Evolutionary conservation across 1,284 basidiomycete genomes (phyloP).

Genomic region (Ustanciosporium gigantosporum): DNA sequence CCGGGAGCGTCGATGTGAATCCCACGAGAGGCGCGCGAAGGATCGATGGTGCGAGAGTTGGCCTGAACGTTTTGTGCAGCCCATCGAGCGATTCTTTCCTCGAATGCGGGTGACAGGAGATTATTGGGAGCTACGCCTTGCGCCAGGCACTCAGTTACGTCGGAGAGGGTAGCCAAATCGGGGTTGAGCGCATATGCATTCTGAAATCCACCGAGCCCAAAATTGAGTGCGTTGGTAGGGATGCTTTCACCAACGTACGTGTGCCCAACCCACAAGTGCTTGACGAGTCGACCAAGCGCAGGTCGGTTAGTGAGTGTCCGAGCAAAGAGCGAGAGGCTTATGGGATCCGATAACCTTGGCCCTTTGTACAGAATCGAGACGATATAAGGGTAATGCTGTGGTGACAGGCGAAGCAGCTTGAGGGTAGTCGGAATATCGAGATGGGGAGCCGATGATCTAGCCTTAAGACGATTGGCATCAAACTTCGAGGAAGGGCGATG

Average conservation of each 20-base stretch:
- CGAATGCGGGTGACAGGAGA: conserved; percentile 35
- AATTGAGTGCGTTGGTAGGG: conserved; percentile 27
- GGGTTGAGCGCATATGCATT: conserved; percentile 36
- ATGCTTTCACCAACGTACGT: conserved; percentile 33
- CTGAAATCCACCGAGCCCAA: conserved; percentile 23
- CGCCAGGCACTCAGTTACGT: conserved; percentile 21
- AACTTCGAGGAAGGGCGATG: conserved; percentile 28
- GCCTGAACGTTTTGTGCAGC: conserved; percentile 40
- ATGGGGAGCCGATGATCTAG: conserved; percentile 29
- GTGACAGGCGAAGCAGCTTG: conserved; percentile 38
- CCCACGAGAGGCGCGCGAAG: conserved; percentile 26
- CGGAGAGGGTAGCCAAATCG: conserved; percentile 26
- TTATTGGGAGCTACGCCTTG: conserved; percentile 26
- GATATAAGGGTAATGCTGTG: conserved; percentile 39
- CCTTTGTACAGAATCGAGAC: conserved; percentile 42
- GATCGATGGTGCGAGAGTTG: conserved; percentile 34
- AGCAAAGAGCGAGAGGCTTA: conserved; percentile 39
- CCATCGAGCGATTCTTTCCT: conserved; percentile 35
- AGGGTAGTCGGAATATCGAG: conserved; percentile 36
- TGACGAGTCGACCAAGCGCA: conserved; percentile 36
- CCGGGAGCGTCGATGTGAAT: conserved; percentile 40
- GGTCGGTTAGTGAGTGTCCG: conserved; percentile 35
- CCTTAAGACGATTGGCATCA: conserved; percentile 30
- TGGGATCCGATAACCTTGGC: conserved; percentile 34
- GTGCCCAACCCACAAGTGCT: conserved; percentile 45